Evolutionary conservation across 2,329 filamentous ascomycete genomes (phyloP), one percentile per base, ranked within the genome.

Genomic region (Neodidymelliopsis sp.): DNA sequence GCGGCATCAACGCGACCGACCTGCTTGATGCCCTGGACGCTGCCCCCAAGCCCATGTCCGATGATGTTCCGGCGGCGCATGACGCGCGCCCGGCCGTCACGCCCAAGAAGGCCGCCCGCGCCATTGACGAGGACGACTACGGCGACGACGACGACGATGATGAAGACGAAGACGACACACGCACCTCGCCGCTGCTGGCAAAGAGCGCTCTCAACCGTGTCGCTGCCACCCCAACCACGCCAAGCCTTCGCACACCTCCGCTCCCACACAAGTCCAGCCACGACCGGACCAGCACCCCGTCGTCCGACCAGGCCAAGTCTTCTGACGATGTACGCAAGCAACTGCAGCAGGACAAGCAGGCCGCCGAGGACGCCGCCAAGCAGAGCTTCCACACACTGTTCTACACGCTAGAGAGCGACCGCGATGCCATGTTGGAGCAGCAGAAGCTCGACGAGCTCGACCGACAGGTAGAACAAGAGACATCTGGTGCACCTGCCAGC

Each of bases 371-470:
- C 67, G 88, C 89, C 39, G 94, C 91, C 31, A 91, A 91, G 75
- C 84, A 86, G 64, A 94, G 89, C 74, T 97, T 97, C 73, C 88
- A 96, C 69, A 95, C 91, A 8, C 82, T 96, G 58, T 96, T 97
- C 74, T 93, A 96, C 73, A 97, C 94, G 1, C 81, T 97, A 23
- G 94, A 99, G 74, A 94, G 93, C 70, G 94, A 99, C 70, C 85
- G 90, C 45, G 91, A 93, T 63, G 94, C 94, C 37, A 97, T 99
- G 94, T 76, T 97, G 48, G 94, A 99, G 73, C 94, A 99, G 74
- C 91, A 97, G 73, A 91, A 93, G 72, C 82, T 99, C 19, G 94
- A 99, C 68, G 94, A 97, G 72, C 91, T 95, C 1, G 94, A 99
- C 72, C 89, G 95, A 70, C 91, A 96, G 71, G 88, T 97, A 8